A percentile compares a stretch with the other conserved stretches of the same genome.
Conservation (phyloP, 2,329 filamentous ascomycete species). For the Plenodomus tracheiphilus region DNA sequence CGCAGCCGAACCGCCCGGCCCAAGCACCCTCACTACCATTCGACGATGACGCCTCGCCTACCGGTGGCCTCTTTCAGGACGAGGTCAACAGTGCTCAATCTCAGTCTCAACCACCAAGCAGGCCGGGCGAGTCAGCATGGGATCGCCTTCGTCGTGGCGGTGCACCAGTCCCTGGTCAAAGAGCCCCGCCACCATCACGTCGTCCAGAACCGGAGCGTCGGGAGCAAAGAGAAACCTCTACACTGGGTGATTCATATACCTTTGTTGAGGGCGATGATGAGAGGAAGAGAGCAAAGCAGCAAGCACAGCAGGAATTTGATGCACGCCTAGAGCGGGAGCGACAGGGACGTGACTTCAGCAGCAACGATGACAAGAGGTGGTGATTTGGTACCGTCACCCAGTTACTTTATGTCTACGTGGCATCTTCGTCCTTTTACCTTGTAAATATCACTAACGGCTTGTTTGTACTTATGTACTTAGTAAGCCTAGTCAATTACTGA, state of each 20-base stretch:
- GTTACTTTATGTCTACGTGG: not conserved
- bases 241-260: constrained; percentile 49
- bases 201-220: constrained; percentile 21
- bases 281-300: constrained; percentile 46
- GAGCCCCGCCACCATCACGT: constrained; percentile 13
- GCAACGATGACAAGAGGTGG: constrained; percentile 35
- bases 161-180: constrained; percentile 17
- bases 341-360: constrained; percentile 49
- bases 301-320: constrained; percentile 57
- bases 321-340: constrained; percentile 54
- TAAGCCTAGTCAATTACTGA: not conserved
- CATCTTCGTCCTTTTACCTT: not conserved
- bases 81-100: constrained; percentile 23
- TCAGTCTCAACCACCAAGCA: constrained; percentile 15
- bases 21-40: constrained; percentile 17
- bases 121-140: constrained; percentile 47
- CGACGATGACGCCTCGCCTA: constrained; percentile 43
- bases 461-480: not conserved
- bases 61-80: constrained; percentile 41
- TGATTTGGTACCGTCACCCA: constrained; percentile 5
- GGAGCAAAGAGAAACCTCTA: constrained; percentile 36
- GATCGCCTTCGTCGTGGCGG: constrained; percentile 48
- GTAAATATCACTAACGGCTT: not conserved
- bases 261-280: constrained; percentile 51
- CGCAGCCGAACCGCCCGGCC: constrained; percentile 8